Evolutionary conservation across 345 rosid species (phyloP), one percentile per base, ranked within the genome.

Genomic region (Mallotus nudiflorus): DNA sequence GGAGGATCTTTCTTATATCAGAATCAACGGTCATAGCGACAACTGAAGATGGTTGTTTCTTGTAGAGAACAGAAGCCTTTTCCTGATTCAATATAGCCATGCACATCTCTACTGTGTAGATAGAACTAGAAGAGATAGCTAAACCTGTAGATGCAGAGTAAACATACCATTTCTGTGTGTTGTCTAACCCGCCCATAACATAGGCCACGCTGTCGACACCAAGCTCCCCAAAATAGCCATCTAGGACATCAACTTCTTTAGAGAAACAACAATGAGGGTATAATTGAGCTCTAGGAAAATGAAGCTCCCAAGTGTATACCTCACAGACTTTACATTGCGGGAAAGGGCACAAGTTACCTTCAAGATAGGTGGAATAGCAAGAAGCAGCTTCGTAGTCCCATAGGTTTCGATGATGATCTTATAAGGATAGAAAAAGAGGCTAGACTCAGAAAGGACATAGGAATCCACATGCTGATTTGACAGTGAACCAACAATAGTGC

Each of bases 251-350:
- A 55, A 75, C 71, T 65, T 75, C 79, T 61, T 75, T 67, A 22
- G 79, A 37, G 75, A 75, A 75, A 33, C 51, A 56, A 39, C 79
- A 67, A 50, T 75, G 79, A 59, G 79, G 79, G 33, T 54, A 75
- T 8, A 61, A 58, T 62, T 75, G 79, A 50, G 79, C 79, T 24
- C 71, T 75, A n/a, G 79, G 52, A 70, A 75, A 45, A 15, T 64
- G 71, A 75, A 75, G 67, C 74, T 70, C 25, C 79, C 79, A 37
- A 74, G 79, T 16, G 79, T 70, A 33, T 75, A 75, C 52, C 70
- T 70, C 66, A 75, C 79, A 49, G 67, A 69, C 54, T 50, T 52
- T 5, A 69, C 71, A 27, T 25, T 35, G 19, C 64, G 66, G 5
- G 63, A 49, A 1, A 64, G 33, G 27, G 71, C 3, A 20, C 28